phyloP scores from a whole-genome alignment of 2,329 filamentous ascomycete species.

The Talaromyces sp. region DNA sequence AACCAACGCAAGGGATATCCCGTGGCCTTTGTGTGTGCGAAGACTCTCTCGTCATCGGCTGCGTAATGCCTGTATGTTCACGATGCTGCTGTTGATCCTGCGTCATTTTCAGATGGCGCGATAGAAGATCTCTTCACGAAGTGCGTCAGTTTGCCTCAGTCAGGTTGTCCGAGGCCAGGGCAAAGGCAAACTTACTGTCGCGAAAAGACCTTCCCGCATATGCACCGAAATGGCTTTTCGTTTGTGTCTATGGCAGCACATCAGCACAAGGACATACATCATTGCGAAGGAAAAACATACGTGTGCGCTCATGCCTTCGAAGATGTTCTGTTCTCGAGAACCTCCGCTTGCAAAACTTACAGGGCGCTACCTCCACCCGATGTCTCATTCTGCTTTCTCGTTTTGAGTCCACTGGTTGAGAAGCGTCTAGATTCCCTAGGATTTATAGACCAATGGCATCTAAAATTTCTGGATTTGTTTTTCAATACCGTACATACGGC shows the following conservation, averaged over 20 bases:
- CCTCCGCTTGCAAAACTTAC: neutral
- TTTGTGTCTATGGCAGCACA: neutral
- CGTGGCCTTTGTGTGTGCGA: neutral
- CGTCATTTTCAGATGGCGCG: neutral
- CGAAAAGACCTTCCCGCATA: neutral
- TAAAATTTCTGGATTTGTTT: too few relatives aligned
- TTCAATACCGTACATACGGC: too few relatives aligned
- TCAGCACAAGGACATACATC: neutral
- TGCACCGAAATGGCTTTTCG: neutral
- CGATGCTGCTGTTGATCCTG: neutral
- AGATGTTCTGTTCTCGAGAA: neutral
- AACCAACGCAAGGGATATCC: neutral
- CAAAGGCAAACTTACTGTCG: neutral
- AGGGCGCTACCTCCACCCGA: neutral
- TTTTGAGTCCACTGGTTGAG: neutral
- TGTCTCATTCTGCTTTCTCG: neutral
- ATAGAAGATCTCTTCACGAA: neutral
- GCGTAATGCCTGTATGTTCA: neutral
- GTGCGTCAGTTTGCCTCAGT: neutral
- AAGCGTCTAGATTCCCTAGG: neutral
- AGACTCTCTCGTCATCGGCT: neutral
- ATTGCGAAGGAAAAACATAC: neutral
- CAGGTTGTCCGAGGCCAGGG: neutral
- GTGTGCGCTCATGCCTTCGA: neutral
- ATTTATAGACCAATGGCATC: too few relatives aligned